Evolutionary conservation across 2,329 filamentous ascomycete species (phyloP).

Genomic region (Trichoderma simmonsii): DNA sequence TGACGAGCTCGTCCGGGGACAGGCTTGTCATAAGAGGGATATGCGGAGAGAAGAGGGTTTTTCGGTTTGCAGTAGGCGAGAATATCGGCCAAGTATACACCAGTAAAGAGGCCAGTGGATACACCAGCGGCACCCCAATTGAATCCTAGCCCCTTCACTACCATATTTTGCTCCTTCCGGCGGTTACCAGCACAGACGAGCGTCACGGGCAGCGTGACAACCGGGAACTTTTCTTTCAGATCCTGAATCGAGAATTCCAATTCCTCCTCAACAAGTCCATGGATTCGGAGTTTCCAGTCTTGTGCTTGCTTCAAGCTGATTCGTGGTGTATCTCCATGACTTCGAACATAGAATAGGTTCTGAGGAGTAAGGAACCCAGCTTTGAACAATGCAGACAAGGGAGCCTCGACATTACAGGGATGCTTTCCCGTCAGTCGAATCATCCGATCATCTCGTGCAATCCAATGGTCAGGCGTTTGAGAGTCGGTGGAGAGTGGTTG

Average conservation of each 20-base stretch:
- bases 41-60: slow-evolving; percentile 30
- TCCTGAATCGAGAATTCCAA: slow-evolving; percentile 69
- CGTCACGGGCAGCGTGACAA: slow-evolving; percentile 82
- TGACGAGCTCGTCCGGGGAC: slow-evolving; percentile 62
- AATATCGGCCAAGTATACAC: slow-evolving; percentile 70
- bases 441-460: slow-evolving; percentile 73
- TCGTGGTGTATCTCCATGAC: slow-evolving; percentile 79
- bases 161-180: slow-evolving; percentile 87
- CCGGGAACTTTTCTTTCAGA: slow-evolving; percentile 70
- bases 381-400: slow-evolving; percentile 73
- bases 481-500: slow-evolving; percentile 28
- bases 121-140: slow-evolving; percentile 88
- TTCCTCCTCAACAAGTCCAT: slow-evolving; percentile 78
- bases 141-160: slow-evolving; percentile 89
- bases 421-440: slow-evolving; percentile 86
- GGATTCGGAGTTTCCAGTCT: slow-evolving; percentile 81
- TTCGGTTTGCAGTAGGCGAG: slow-evolving; percentile 64
- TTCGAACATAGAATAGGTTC: slow-evolving; percentile 87
- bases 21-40: neutral
- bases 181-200: slow-evolving; percentile 90
- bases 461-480: slow-evolving; percentile 76
- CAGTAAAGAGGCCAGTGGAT: slow-evolving; percentile 85
- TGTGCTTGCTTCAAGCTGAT: slow-evolving; percentile 65
- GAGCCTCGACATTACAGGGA: slow-evolving; percentile 88
- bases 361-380: slow-evolving; percentile 82